Conservation (phyloP, 1,284 basidiomycete species). For the Microbotryum saponariae region DNA sequence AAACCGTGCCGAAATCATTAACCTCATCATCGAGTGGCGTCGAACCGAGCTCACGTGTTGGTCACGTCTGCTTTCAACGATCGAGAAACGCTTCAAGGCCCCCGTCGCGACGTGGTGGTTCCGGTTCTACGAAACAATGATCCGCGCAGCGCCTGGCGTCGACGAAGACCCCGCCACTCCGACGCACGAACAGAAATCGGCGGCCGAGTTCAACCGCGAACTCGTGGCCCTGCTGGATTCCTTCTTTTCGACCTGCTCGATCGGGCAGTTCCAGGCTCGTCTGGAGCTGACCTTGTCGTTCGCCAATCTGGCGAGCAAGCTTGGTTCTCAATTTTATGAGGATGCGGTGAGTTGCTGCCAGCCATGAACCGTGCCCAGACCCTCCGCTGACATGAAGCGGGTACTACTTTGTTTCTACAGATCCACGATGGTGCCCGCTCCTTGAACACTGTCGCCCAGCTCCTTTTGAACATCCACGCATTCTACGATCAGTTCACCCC, state of each 20-base stretch:
- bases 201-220: constrained; percentile 55
- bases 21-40: constrained; percentile 82
- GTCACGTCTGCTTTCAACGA: constrained; percentile 69
- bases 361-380: background rate
- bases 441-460: constrained; percentile 48
- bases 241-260: constrained; percentile 66
- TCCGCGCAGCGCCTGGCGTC: constrained; percentile 52
- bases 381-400: constrained; percentile 31
- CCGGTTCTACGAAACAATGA: constrained; percentile 70
- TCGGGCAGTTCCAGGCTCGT: constrained; percentile 73
- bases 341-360: background rate
- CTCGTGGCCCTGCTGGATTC: constrained; percentile 73
- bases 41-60: constrained; percentile 81
- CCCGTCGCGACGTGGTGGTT: constrained; percentile 84
- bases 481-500: constrained; percentile 62
- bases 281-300: constrained; percentile 67
- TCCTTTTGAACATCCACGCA: constrained; percentile 59
- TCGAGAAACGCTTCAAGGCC: constrained; percentile 55
- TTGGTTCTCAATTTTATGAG: background rate
- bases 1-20: constrained; percentile 60
- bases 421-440: constrained; percentile 33
- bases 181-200: constrained; percentile 38
- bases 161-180: constrained; percentile 25
- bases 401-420: constrained; percentile 3
- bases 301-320: constrained; percentile 37